Conservation (phyloP, 2,329 filamentous ascomycete genomes). For the Geosmithia putterillii region DNA sequence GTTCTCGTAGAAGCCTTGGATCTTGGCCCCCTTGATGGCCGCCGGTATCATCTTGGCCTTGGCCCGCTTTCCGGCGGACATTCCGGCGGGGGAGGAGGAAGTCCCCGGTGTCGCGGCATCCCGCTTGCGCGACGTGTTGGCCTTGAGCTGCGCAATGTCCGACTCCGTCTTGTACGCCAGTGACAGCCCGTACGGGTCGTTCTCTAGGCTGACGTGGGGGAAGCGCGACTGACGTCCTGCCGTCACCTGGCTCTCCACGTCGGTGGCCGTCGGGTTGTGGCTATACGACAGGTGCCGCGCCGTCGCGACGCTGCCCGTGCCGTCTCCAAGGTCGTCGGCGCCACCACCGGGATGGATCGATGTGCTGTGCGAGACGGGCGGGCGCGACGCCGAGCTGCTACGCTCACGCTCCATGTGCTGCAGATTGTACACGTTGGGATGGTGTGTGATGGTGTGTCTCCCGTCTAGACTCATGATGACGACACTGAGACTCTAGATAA, state of each 20-base stretch:
- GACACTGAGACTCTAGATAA: not conserved
- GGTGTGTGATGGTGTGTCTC: slow-evolving; percentile 26
- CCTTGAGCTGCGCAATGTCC: slow-evolving; percentile 66
- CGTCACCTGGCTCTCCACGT: slow-evolving; percentile 36
- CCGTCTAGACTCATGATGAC: slow-evolving; percentile 27
- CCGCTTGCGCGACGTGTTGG: slow-evolving; percentile 71
- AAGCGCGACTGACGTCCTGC: slow-evolving; percentile 25
- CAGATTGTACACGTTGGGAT: slow-evolving; percentile 30
- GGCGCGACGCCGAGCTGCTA: slow-evolving; percentile 14
- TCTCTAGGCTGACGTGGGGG: slow-evolving; percentile 48
- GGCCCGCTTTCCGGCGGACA: not conserved
- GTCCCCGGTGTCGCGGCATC: slow-evolving; percentile 19
- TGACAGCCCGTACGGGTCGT: slow-evolving; percentile 73
- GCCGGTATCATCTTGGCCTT: too few species aligned
- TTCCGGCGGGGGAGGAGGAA: not conserved
- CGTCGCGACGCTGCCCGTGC: slow-evolving; percentile 22
- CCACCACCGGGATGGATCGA: too few species aligned
- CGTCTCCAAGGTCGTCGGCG: slow-evolving; percentile 15
- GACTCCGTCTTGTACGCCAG: slow-evolving; percentile 63
- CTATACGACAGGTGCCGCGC: slow-evolving; percentile 24
- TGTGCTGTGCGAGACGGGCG: slow-evolving; percentile 21
- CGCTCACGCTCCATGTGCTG: slow-evolving; percentile 19
- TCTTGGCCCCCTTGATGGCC: slow-evolving; percentile 25
- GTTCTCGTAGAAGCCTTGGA: slow-evolving; percentile 74
- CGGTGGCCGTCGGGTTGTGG: slow-evolving; percentile 16